Conservation (phyloP, 192 early-diverging fungal genomes). For the Linnemannia zychae region DNA sequence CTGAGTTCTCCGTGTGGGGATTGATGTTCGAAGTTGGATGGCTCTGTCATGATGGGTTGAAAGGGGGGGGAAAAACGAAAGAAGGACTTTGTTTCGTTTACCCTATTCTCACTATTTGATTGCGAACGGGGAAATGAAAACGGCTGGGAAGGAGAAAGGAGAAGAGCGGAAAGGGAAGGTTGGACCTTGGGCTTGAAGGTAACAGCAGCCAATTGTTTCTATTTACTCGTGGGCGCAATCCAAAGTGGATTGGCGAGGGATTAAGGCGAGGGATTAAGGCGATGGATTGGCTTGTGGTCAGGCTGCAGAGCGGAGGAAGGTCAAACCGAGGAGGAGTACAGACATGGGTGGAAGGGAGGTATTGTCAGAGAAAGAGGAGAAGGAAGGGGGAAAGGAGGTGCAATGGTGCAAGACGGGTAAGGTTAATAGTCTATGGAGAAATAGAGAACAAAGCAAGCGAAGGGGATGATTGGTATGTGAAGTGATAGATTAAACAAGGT, state of each 20-base stretch:
- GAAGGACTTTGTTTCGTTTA: not conserved
- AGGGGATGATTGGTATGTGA: constrained; percentile 4
- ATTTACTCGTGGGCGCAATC: not conserved
- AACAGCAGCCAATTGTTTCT: not conserved
- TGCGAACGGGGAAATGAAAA: not conserved
- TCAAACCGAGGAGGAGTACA: not conserved
- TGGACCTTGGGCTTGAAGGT: not conserved
- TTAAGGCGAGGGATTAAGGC: not conserved
- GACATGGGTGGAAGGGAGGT: not conserved
- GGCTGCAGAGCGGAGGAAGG: not conserved
- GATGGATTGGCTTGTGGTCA: not conserved
- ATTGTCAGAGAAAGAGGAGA: not conserved
- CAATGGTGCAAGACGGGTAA: constrained; percentile 7
- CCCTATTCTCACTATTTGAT: not conserved
- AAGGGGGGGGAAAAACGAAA: not conserved
- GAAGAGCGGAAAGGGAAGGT: not conserved
- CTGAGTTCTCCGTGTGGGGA: constrained; percentile 68
- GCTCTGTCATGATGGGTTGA: constrained; percentile 2
- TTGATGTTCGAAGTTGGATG: constrained; percentile 12
- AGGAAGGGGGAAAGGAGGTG: not conserved
- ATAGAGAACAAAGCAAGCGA: not conserved
- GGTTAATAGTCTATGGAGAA: constrained; percentile 11
- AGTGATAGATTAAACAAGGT: constrained; percentile 20
- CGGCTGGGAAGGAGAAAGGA: not conserved
- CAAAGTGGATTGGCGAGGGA: not conserved